Percentiles rank a stretch among this genome's conserved stretches.
Evolutionary conservation across 495 filamentous ascomycete genomes (phyloP).

Genomic region (Xylaria sp.): DNA sequence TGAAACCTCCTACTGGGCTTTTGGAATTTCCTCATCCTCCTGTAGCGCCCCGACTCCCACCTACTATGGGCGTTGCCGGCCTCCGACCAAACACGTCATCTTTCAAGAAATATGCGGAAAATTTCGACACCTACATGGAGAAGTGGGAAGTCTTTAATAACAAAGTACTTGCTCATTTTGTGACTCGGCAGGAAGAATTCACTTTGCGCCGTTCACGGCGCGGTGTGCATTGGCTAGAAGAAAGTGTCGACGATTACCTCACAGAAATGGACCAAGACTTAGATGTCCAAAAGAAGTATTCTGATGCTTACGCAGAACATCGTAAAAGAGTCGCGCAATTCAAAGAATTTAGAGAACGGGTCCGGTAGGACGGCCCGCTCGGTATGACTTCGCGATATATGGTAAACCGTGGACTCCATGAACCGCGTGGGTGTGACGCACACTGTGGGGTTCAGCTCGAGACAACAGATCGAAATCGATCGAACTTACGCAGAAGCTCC

Average conservation of each 20-base stretch:
- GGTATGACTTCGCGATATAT: not conserved
- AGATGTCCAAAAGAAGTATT: constrained; percentile 25
- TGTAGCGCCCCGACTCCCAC: constrained; percentile 55
- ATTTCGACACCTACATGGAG: constrained; percentile 72
- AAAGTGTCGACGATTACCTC: constrained; percentile 13
- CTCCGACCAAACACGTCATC: constrained; percentile 53
- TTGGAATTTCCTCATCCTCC: constrained; percentile 70
- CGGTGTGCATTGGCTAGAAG: constrained; percentile 54
- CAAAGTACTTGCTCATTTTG: constrained; percentile 72
- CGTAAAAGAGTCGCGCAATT: constrained; percentile 23
- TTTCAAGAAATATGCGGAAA: constrained; percentile 66
- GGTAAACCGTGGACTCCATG: not conserved
- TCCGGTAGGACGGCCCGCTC: constrained; percentile 17
- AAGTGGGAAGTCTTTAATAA: constrained; percentile 71
- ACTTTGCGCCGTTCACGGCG: constrained; percentile 52
- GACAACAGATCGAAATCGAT: not conserved
- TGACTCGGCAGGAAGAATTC: constrained; percentile 62
- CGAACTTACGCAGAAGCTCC: not conserved
- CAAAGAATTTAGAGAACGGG: constrained; percentile 27
- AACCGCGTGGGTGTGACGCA: not conserved
- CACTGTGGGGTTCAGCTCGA: not conserved
- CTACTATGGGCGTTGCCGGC: constrained; percentile 40
- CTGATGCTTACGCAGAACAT: constrained; percentile 25
- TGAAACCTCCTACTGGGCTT: constrained; percentile 39
- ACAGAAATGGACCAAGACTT: constrained; percentile 27